Base-by-base conservation (phyloP, 805 yeast genomes). In the Suhomyces sp. region DNA sequence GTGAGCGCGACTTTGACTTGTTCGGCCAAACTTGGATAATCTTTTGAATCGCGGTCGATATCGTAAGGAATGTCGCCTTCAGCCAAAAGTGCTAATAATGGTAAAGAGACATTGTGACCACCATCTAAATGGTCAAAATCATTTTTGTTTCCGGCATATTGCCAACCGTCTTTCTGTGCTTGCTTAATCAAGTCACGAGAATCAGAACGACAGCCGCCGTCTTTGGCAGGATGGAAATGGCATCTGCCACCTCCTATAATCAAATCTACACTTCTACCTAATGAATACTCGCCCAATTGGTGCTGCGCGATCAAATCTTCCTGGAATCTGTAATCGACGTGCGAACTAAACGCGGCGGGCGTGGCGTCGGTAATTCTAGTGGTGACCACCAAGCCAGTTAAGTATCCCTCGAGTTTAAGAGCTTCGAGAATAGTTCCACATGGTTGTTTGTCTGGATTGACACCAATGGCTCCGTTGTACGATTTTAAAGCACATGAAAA, bases 351-450 rank as follows among this genome's bases (percentile, higher is more conserved):
- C 0, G 92, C 84, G 10, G 96, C 97, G 0, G 97, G 97, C 0
- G 97, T 92, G 13, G 97, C 97, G 65, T 92, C 97, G 7, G 97
- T 89, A 57, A 92, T 81, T 56, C 96, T 80, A 0, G 97, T 91
- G 24, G 97, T 92, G 25, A 91, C 97, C 22, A 92, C 97, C 47
- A 92, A 73, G 0, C 97, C 98, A 0, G 97, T 92, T 59, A 76
- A 67, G 68, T 84, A 89, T 0, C 97, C 97, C 53, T 81, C 75
- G 51, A 86, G 72, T 63, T 92, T 91, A 61, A 93, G 84, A 1
- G 96, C 96, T 69, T 92, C 98, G 57, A 92, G 73, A 40, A 92
- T 70, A 2, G 97, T 89, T 6, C 96, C 97, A 64, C 96, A 87
- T 5, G 97, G 96, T n/a, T 62, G 58, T 46, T 78, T 74, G 29